Base-by-base conservation (phyloP, 179 eudicot genomes). In the Beta corolliflora region DNA sequence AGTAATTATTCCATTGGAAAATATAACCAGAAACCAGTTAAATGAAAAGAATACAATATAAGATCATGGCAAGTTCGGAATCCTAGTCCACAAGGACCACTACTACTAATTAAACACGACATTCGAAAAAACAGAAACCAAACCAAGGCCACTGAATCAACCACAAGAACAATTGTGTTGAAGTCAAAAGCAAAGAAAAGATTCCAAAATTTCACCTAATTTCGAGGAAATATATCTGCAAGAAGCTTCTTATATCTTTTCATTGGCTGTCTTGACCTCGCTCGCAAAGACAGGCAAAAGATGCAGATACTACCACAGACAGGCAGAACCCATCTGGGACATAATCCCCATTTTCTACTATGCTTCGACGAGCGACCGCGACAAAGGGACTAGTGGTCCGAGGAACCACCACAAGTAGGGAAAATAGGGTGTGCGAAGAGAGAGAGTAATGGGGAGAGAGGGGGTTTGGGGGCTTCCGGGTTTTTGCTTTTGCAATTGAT, bases 231-330 rank as follows among this genome's bases (percentile, higher is more conserved):
- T n/a, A 94, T 94, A 2, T 91, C 92, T 0, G 91, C 88, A 80
- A 94, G 93, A 66, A 94, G 91, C 90, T 88, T 91, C 90, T 93
- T 94, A 86, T 94, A 94, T 71, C 98, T 89, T 77, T 93, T 93
- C 11, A 94, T 95, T 18, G 98, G 98, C 83, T 94, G 98, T 87
- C 98, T 93, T 9, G 98, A 94, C 81, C 98, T 84, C 13, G 98
- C 92, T 73, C 98, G 87, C 88, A 94, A 67, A 0, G 97, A 82
- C 15, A 97, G 98, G 71, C 97, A 94, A 89, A 91, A 90, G 83
- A 89, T 87, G 81, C 98, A 94, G 82, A 93, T 87, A 84, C 86
- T 93, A 60, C 98, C 93, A 87, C 98, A 94, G 86, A 77, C 93
- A 72, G 98, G 98, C 77, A 93, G 75, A 78, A 93, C 95, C 90